A percentile compares a stretch with the other conserved stretches of the same genome.
phyloP scores from a whole-genome alignment of 1,284 basidiomycete species.

The Boletellus deceptivus region DNA sequence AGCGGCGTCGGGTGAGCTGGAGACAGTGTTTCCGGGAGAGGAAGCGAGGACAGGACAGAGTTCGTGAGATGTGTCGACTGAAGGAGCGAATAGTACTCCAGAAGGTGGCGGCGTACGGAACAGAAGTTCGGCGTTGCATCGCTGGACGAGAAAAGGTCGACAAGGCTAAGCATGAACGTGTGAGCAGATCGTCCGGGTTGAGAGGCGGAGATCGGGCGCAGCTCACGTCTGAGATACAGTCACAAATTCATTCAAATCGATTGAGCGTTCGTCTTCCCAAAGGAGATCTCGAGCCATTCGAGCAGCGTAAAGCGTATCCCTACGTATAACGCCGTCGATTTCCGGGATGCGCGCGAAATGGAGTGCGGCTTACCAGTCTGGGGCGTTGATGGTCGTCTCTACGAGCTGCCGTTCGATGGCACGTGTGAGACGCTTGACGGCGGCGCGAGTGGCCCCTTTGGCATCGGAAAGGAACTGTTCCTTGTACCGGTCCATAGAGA shows the following conservation, averaged over 20 bases:
- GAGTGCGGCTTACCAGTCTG: slow-evolving; percentile 70
- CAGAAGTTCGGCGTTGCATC: slow-evolving; percentile 60
- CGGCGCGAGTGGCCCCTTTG: slow-evolving; percentile 70
- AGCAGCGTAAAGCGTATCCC: slow-evolving; percentile 84
- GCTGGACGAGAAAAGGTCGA: slow-evolving; percentile 78
- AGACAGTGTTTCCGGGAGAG: slow-evolving; percentile 76
- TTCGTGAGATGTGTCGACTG: slow-evolving; percentile 81
- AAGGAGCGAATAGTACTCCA: slow-evolving; percentile 87
- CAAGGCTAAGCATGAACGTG: slow-evolving; percentile 50
- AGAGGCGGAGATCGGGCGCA: slow-evolving; percentile 25
- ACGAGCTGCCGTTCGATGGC: slow-evolving; percentile 70
- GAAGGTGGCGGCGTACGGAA: slow-evolving; percentile 64
- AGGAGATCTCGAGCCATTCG: slow-evolving; percentile 88
- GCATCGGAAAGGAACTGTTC: slow-evolving; percentile 71
- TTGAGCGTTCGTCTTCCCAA: slow-evolving; percentile 75
- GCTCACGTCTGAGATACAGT: slow-evolving; percentile 83
- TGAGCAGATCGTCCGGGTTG: slow-evolving; percentile 25
- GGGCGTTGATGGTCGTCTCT: slow-evolving; percentile 84
- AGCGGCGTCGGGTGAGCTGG: slow-evolving; percentile 69
- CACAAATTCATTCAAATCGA: slow-evolving; percentile 79
- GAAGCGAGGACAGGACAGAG: slow-evolving; percentile 74
- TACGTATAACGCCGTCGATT: slow-evolving; percentile 34
- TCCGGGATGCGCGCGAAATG: slow-evolving; percentile 8
- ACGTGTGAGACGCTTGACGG: slow-evolving; percentile 86
- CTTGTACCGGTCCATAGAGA: slow-evolving; percentile 72